Evolutionary conservation across 768 basidiomycete species (phyloP).

Genomic region (Suillus placidus): DNA sequence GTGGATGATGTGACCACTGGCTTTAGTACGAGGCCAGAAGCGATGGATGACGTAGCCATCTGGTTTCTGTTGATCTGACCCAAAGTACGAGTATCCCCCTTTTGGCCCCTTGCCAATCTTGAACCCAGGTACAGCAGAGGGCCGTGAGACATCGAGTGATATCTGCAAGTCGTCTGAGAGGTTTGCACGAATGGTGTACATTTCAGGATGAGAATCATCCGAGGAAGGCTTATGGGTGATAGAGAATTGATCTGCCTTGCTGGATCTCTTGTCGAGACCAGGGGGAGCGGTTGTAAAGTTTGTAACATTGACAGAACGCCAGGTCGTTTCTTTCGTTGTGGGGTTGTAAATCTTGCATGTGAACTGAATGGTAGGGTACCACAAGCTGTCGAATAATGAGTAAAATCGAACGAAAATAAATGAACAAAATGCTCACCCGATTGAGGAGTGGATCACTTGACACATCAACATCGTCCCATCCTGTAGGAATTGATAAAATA

Average conservation of each 20-base stretch:
- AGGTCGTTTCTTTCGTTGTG: constrained; percentile 67
- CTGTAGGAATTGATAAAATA: constrained; percentile 78
- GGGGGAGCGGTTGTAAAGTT: constrained; percentile 80
- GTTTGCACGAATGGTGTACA: constrained; percentile 79
- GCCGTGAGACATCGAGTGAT: constrained; percentile 71
- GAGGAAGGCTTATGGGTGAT: constrained; percentile 64
- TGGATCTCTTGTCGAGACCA: constrained; percentile 81
- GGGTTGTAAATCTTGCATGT: constrained; percentile 88
- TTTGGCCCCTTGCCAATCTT: constrained; percentile 88
- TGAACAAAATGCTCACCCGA: constrained; percentile 65
- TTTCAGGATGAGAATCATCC: constrained; percentile 66
- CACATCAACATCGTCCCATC: constrained; percentile 81
- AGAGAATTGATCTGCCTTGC: constrained; percentile 84
- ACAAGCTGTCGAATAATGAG: constrained; percentile 56
- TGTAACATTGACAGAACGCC: constrained; percentile 86
- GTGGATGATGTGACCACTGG: constrained; percentile 67
- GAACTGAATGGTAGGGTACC: constrained; percentile 95
- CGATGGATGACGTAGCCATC: constrained; percentile 89
- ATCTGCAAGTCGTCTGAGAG: constrained; percentile 80
- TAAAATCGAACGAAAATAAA: constrained; percentile 9
- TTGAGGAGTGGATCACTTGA: constrained; percentile 85
- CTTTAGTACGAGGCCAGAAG: constrained; percentile 79
- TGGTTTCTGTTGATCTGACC: constrained; percentile 62
- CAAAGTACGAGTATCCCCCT: constrained; percentile 91
- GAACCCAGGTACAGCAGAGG: constrained; percentile 77